Percentiles rank a stretch among this genome's conserved stretches.
phyloP scores from a whole-genome alignment of 2,329 filamentous ascomycete species.

The Lojkania enalia region DNA sequence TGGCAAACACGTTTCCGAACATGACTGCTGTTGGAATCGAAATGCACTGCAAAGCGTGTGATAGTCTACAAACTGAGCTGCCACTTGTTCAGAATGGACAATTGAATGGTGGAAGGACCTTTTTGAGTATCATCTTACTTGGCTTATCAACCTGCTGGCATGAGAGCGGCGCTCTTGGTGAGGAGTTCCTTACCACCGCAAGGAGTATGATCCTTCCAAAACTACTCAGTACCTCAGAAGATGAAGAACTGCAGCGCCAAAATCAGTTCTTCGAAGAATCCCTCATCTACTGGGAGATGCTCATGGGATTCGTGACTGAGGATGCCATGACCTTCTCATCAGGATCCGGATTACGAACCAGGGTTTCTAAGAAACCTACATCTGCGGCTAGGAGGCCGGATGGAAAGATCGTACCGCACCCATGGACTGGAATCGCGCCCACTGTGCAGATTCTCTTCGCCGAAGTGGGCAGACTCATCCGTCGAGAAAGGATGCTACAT shows the following conservation, averaged over 20 bases:
- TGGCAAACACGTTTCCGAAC: constrained; percentile 60
- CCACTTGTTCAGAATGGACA: constrained; percentile 48
- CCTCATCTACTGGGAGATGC: constrained; percentile 63
- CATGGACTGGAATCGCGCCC: constrained; percentile 54
- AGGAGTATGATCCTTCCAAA: constrained; percentile 50
- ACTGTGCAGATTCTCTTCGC: constrained; percentile 51
- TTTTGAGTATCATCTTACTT: constrained; percentile 62
- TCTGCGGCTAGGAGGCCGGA: constrained; percentile 32
- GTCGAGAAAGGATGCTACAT: constrained; percentile 39
- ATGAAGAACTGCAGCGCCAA: constrained; percentile 38
- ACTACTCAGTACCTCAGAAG: constrained; percentile 41
- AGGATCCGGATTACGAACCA: constrained; percentile 25
- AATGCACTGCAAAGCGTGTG: constrained; percentile 57
- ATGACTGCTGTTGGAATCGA: constrained; percentile 56
- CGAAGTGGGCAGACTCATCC: constrained; percentile 51
- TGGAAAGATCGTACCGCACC: constrained; percentile 49
- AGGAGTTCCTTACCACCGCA: constrained; percentile 56
- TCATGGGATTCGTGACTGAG: constrained; percentile 58
- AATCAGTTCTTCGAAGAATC: constrained; percentile 60
- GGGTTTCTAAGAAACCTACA: constrained; percentile 23
- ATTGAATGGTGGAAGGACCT: constrained; percentile 53
- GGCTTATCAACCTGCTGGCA: constrained; percentile 65
- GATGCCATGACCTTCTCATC: constrained; percentile 42
- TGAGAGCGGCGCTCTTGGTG: constrained; percentile 58
- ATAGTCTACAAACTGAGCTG: constrained; percentile 55